phyloP scores from a whole-genome alignment of 2,329 filamentous ascomycete species.

The Fusarium keratoplasticum region DNA sequence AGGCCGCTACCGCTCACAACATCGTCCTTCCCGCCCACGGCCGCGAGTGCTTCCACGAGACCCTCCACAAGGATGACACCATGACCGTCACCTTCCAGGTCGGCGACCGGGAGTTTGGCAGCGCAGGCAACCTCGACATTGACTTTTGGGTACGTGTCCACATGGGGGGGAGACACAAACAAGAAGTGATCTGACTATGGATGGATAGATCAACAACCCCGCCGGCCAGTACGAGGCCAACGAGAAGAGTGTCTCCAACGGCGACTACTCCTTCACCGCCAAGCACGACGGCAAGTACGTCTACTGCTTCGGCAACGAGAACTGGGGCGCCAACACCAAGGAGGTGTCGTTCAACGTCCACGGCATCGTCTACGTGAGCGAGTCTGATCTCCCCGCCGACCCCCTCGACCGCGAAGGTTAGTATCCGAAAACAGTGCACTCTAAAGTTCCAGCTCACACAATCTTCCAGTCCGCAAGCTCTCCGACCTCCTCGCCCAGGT shows the following conservation, averaged over 20 bases:
- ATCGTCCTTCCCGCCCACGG: constrained; percentile 94
- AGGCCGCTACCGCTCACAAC: constrained; percentile 85
- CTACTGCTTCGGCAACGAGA: constrained; percentile 99
- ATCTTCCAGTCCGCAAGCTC: constrained; percentile 76
- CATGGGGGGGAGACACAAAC: not conserved
- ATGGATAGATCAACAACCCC: constrained; percentile 79
- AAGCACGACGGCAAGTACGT: constrained; percentile 86
- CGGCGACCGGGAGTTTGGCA: constrained; percentile 94
- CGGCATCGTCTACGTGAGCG: constrained; percentile 96
- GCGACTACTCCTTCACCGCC: constrained; percentile 93
- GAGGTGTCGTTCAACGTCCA: constrained; percentile 99
- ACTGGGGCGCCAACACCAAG: constrained; percentile 95
- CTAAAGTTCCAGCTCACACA: constrained; percentile 18
- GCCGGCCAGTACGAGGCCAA: constrained; percentile 79
- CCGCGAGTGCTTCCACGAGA: constrained; percentile 97
- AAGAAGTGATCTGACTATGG: not conserved
- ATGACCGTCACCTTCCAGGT: constrained; percentile 99
- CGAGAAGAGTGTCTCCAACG: constrained; percentile 84
- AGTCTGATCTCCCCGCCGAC: constrained; percentile 84
- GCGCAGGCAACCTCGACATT: constrained; percentile 92
- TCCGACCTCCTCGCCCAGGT: constrained; percentile 90
- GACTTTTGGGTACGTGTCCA: constrained; percentile 88
- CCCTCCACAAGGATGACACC: constrained; percentile 90
- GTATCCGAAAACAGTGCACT: constrained; percentile 32
- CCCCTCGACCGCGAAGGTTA: constrained; percentile 91